Evolutionary conservation across 768 basidiomycete genomes (phyloP), one percentile per base, ranked within the genome.

Genomic region (Suillus discolor): DNA sequence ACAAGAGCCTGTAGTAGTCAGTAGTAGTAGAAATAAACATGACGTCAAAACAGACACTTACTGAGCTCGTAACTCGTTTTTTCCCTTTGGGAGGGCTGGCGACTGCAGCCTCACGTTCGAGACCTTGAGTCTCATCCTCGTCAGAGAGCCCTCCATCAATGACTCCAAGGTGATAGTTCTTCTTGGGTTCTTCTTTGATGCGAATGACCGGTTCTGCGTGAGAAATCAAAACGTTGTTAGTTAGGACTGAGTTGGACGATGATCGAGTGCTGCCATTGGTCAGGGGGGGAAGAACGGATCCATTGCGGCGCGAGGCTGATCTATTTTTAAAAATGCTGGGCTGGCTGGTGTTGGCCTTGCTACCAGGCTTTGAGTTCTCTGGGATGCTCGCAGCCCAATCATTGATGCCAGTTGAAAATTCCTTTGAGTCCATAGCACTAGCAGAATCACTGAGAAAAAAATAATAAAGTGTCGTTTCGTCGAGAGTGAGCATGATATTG

Each of bases 341-440:
- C 45, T 47, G 45, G 45, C 45, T 47, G 45, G 45, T 47, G 45
- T 47, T 47, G 45, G 45, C 45, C 11, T 47, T 47, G n/a, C 45
- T 47, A 47, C 45, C 45, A 47, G 45, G 45, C 45, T 47, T 47
- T 47, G 45, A 18, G 45, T 47, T 47, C 45, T 47, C 0, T 47
- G 45, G 45, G n/a, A 47, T 47, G 45, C 45, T 12, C 9, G n/a
- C 45, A 16, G 45, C 45, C n/a, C 45, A 47, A 47, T 47, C 45
- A 47, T 47, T 47, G 45, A 47, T 47, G 45, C 45, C n/a, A n/a
- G 23, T 49, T 49, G 47, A 49, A 49, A 49, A 49, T 49, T 49
- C 47, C 47, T 49, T 49, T 49, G 47, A 18, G 47, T 25, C 23
- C 18, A 18, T 49, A 49, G 47, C 0, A 2, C 47, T 49, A 49